Evolutionary conservation across 768 basidiomycete species (phyloP).

Genomic region (Amylocystis lapponica): DNA sequence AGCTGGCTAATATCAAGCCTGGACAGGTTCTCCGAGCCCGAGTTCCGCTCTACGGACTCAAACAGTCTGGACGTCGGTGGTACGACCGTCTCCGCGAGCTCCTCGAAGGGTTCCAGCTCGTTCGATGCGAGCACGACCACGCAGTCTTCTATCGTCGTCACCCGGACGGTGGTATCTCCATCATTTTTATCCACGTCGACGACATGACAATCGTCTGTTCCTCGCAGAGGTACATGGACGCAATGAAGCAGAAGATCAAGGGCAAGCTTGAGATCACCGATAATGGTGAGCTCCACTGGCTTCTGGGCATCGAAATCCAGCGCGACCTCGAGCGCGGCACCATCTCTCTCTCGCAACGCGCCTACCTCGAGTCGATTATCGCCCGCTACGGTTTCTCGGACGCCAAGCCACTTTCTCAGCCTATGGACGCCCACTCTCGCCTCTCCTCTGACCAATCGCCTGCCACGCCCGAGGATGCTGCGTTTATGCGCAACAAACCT

Average conservation of each 20-base stretch:
- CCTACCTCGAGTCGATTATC: constrained; percentile 18
- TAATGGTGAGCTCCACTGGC: not conserved
- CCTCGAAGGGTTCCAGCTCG: not conserved
- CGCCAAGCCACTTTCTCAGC: constrained; percentile 14
- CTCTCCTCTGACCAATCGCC: constrained; percentile 6
- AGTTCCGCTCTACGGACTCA: constrained; percentile 10
- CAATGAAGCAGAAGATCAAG: not conserved
- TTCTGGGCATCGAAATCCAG: constrained; percentile 8
- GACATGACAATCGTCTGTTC: not conserved
- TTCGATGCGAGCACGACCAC: constrained; percentile 7
- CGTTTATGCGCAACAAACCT: constrained; percentile 2
- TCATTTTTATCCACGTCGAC: constrained; percentile 8
- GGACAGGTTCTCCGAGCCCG: too few relatives aligned
- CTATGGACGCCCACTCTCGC: constrained; percentile 12
- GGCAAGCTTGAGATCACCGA: constrained; percentile 1
- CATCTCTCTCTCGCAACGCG: constrained; percentile 15
- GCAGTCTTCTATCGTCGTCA: constrained; percentile 10
- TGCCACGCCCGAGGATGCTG: not conserved
- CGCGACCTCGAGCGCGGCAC: constrained; percentile 5
- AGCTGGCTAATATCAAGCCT: too few relatives aligned
- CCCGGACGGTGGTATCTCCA: too few relatives aligned
- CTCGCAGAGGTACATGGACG: not conserved
- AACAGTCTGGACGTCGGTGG: constrained; percentile 7
- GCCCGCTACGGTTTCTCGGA: constrained; percentile 18
- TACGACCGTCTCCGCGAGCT: constrained; percentile 4